Evolutionary conservation across 805 yeast genomes (phyloP).

Genomic region (Hanseniaspora lachancei): DNA sequence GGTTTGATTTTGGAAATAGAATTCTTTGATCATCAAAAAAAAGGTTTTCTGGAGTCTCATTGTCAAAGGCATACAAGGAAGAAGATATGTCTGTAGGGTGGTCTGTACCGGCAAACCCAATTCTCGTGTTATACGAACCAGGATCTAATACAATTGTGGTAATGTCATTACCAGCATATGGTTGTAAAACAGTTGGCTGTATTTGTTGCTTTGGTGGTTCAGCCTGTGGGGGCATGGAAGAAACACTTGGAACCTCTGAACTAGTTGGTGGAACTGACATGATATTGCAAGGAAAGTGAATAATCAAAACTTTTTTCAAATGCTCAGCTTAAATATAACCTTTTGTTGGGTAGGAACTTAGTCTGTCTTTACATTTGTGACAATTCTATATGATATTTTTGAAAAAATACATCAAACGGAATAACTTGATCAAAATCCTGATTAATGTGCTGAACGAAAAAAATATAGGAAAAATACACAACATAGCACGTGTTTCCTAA

Average conservation of each 20-base stretch:
- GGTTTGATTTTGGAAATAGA: conserved; percentile 31
- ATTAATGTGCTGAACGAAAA: neutral
- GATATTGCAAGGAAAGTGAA: neutral
- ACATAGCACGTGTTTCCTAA: too few relatives aligned
- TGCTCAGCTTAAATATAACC: too few relatives aligned
- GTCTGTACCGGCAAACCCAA: conserved; percentile 90
- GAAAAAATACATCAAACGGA: neutral
- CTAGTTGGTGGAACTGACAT: neutral
- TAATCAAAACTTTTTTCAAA: neutral
- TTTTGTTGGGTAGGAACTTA: too few relatives aligned
- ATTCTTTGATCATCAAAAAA: conserved; percentile 33
- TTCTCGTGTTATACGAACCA: conserved; percentile 69
- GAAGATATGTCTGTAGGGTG: conserved; percentile 66
- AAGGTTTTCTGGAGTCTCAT: conserved; percentile 15
- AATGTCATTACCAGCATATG: conserved; percentile 62
- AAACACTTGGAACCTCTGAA: neutral
- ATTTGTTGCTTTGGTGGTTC: neutral
- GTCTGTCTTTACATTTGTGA: too few relatives aligned
- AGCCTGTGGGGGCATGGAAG: neutral
- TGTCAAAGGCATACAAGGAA: conserved; percentile 41
- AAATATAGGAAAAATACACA: neutral
- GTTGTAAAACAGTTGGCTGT: conserved; percentile 29
- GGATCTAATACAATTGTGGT: conserved; percentile 86
- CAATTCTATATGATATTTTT: too few relatives aligned
- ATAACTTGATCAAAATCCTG: neutral